These are phyloP conservation scores for Paramecium primaurelia DNA, from an alignment of 73 alveolate genomes.

Conservation along the genomic window DNA sequence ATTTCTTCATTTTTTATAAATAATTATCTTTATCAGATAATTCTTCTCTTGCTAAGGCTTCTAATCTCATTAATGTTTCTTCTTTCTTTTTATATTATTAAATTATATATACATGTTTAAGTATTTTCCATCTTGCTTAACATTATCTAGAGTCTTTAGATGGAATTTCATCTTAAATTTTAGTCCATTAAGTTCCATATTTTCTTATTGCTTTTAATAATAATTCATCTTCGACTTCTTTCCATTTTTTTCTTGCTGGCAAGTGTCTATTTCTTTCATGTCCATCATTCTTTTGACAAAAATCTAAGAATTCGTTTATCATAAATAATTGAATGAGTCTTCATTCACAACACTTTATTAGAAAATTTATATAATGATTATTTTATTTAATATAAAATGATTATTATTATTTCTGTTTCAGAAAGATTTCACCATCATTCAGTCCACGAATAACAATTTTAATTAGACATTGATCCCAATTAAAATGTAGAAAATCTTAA, in stretches of 20 bases:
- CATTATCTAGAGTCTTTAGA: background rate
- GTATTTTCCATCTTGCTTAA: background rate
- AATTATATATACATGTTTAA: background rate
- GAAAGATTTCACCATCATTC: background rate
- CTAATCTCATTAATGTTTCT: background rate
- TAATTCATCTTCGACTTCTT: background rate
- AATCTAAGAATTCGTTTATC: background rate
- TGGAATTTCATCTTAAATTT: background rate
- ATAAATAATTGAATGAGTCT: background rate
- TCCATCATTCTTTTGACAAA: background rate
- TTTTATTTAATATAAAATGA: background rate
- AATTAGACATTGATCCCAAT: background rate
- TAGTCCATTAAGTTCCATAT: background rate
- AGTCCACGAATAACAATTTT: background rate
- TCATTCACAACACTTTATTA: background rate
- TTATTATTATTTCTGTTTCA: background rate
- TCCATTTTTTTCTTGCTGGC: background rate
- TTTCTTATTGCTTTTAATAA: background rate
- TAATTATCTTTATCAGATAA: background rate
- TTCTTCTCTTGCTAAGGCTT: background rate
- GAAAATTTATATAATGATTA: background rate
- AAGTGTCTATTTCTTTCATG: background rate
- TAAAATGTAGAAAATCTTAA: constrained; percentile 5
- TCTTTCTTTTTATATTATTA: background rate
- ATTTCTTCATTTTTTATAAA: background rate